Conservation (phyloP, 306 rosid species). For the Ceratonia siliqua region DNA sequence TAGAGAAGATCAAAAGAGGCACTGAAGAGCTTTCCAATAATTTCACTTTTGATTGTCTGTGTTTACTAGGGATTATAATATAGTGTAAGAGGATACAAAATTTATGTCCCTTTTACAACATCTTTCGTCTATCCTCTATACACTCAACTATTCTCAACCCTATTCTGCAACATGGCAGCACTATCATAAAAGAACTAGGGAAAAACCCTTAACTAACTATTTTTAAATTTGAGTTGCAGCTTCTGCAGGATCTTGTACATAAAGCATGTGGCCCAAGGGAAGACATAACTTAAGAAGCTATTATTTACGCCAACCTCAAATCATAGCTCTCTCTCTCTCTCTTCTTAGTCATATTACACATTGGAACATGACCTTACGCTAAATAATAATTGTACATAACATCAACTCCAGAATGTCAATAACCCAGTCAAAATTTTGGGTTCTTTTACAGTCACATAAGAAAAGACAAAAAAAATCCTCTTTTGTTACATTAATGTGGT, state of each 20-base stretch:
- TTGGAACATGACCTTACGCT: not conserved
- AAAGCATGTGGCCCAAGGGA: too few relatives aligned
- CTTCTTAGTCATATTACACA: not conserved
- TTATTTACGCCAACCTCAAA: too few relatives aligned
- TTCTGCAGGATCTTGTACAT: too few relatives aligned
- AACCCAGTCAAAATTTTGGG: not conserved
- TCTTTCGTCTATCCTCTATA: not conserved
- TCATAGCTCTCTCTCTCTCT: not conserved
- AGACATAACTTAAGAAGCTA: too few relatives aligned
- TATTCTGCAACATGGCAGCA: not conserved
- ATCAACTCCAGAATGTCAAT: not conserved
- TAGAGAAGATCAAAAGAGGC: too few relatives aligned
- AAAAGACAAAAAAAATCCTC: not conserved
- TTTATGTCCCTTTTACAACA: not conserved
- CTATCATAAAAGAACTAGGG: too few relatives aligned
- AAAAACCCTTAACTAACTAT: too few relatives aligned
- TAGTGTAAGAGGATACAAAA: too few relatives aligned
- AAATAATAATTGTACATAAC: not conserved
- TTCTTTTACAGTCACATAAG: not conserved
- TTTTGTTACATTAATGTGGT: not conserved
- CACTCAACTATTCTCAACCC: not conserved
- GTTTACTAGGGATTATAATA: not conserved
- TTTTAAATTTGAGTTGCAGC: too few relatives aligned
- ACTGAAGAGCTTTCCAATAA: too few relatives aligned
- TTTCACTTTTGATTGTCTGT: not conserved